Conservation (phyloP, 225 moss, liverwort and hornwort species). For the Pseudoscleropodium purum region DNA sequence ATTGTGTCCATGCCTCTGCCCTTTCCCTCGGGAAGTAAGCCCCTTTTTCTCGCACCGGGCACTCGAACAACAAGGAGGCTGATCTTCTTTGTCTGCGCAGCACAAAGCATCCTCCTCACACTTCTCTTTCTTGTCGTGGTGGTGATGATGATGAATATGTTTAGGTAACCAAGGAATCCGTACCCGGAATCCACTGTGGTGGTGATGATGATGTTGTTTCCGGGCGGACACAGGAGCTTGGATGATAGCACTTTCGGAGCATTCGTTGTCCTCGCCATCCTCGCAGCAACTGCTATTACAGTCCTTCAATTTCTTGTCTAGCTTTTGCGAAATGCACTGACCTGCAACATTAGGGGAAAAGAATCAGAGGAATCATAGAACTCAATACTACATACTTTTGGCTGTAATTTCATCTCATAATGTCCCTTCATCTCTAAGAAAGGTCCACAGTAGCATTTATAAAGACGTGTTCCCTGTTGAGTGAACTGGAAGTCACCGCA, state of each 20-base stretch:
- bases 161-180: conserved; percentile 32
- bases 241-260: conserved; percentile 3
- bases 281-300: conserved; percentile 4
- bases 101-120: conserved; percentile 28
- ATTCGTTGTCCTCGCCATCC: conserved; percentile 5
- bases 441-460: neutral
- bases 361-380: neutral
- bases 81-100: conserved; percentile 29
- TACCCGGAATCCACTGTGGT: conserved; percentile 21
- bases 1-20: conserved; percentile 8
- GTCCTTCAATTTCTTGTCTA: conserved; percentile 6
- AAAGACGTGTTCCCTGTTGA: neutral
- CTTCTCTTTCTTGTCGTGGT: conserved; percentile 40
- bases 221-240: conserved; percentile 7
- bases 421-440: neutral
- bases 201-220: conserved; percentile 10
- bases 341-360: neutral
- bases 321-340: conserved; percentile 10
- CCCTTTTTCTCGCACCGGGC: conserved; percentile 41
- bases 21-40: conserved; percentile 38
- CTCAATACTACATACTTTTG: neutral
- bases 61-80: conserved; percentile 43
- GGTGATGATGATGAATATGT: conserved; percentile 13
- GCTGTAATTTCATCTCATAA: neutral
- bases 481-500: neutral